Evolutionary conservation across 495 filamentous ascomycete species (phyloP).

Genomic region (Hypoxylon trugodes): DNA sequence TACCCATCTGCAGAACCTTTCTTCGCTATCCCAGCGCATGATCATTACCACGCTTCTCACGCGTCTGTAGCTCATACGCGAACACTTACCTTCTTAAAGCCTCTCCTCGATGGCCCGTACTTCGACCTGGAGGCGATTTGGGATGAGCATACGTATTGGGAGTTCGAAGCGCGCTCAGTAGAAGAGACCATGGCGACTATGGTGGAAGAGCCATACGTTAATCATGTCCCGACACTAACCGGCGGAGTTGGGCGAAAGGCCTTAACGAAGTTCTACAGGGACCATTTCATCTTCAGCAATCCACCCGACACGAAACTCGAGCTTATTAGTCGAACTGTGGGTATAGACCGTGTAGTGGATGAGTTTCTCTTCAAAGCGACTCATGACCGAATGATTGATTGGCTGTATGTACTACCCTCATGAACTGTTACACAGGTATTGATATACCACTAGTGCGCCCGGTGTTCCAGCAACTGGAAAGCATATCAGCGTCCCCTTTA

Average conservation of each 20-base stretch:
- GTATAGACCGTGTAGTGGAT: conserved; percentile 64
- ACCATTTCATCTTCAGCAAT: conserved; percentile 77
- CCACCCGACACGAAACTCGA: conserved; percentile 73
- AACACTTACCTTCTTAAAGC: conserved; percentile 59
- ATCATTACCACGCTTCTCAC: conserved; percentile 47
- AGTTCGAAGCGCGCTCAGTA: conserved; percentile 63
- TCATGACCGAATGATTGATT: conserved; percentile 76
- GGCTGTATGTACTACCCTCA: conserved; percentile 63
- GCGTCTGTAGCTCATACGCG: conserved; percentile 61
- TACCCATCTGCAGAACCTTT: conserved; percentile 45
- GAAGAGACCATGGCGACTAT: conserved; percentile 67
- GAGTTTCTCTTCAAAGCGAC: conserved; percentile 70
- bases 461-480: conserved; percentile 75
- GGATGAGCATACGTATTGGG: conserved; percentile 65
- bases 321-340: conserved; percentile 74
- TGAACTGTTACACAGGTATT: neutral
- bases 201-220: conserved; percentile 67
- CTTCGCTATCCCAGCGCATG: conserved; percentile 54
- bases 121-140: conserved; percentile 70
- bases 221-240: conserved; percentile 61
- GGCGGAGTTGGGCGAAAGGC: conserved; percentile 70
- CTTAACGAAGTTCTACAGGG: conserved; percentile 75
- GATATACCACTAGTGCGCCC: conserved; percentile 49
- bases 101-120: conserved; percentile 58
- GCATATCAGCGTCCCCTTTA: conserved; percentile 73